Evolutionary conservation across 306 rosid genomes (phyloP).

Genomic region (Arachis stenosperma): DNA sequence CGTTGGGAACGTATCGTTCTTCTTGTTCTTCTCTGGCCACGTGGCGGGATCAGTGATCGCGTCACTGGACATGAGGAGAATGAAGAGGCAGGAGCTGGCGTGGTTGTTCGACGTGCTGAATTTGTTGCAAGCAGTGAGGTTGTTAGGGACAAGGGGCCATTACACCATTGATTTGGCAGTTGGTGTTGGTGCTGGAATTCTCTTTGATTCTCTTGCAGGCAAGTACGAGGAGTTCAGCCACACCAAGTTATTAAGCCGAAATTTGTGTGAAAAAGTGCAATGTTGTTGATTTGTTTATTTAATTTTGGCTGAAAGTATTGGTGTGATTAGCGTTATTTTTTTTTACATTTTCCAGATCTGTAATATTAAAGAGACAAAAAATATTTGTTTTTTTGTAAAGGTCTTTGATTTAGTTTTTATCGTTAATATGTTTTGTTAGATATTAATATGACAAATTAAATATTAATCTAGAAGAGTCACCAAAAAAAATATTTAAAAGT

Average conservation of each 20-base stretch:
- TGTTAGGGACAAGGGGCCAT: slow-evolving; percentile 88
- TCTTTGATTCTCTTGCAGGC: slow-evolving; percentile 81
- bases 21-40: slow-evolving; percentile 84
- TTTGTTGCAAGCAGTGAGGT: slow-evolving; percentile 67
- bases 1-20: slow-evolving; percentile 90
- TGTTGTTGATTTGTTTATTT: too few relatives aligned
- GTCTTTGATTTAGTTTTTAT: too few relatives aligned
- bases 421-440: too few relatives aligned
- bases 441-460: too few relatives aligned
- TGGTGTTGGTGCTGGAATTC: slow-evolving; percentile 89
- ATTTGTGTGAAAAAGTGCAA: not conserved
- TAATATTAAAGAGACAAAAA: too few relatives aligned
- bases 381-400: too few relatives aligned
- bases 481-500: too few relatives aligned
- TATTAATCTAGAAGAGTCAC: too few relatives aligned
- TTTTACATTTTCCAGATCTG: too few relatives aligned
- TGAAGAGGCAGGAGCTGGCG: slow-evolving; percentile 71
- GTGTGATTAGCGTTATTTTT: too few relatives aligned
- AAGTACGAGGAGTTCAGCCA: slow-evolving; percentile 67
- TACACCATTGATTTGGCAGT: slow-evolving; percentile 87
- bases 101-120: slow-evolving; percentile 73
- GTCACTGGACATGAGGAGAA: slow-evolving; percentile 88
- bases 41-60: slow-evolving; percentile 95
- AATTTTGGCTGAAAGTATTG: too few relatives aligned
- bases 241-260: slow-evolving; percentile 12